Evolutionary conservation across 2,329 filamentous ascomycete species (phyloP).

Genomic region (Ambrosiella xylebori): DNA sequence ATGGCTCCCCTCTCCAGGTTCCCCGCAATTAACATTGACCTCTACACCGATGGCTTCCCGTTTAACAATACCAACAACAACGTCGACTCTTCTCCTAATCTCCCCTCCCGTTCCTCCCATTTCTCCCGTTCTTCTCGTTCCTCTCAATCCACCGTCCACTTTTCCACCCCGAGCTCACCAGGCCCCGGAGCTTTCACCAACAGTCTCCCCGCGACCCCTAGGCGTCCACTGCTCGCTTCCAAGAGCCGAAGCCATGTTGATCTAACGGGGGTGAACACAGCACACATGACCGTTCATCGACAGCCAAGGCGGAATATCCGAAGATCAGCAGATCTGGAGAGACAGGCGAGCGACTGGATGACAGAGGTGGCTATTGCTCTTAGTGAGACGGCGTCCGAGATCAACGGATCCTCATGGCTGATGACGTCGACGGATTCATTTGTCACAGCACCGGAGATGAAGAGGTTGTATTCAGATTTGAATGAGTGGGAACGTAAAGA

Average conservation of each 20-base stretch:
- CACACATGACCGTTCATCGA: not conserved
- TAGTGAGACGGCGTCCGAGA: conserved; percentile 44
- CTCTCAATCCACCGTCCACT: conserved; percentile 22
- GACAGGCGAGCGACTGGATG: conserved; percentile 45
- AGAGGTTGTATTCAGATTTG: conserved; percentile 25
- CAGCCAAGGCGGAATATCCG: not conserved
- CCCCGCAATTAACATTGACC: conserved; percentile 31
- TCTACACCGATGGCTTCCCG: conserved; percentile 4
- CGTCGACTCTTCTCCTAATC: too few species aligned
- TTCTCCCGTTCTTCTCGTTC: conserved; percentile 25
- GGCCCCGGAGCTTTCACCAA: not conserved
- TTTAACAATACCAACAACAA: not conserved
- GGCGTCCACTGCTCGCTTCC: conserved; percentile 21
- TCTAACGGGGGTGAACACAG: not conserved
- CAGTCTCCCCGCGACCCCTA: conserved; percentile 25
- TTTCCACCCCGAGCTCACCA: conserved; percentile 35
- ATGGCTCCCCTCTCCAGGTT: conserved; percentile 49
- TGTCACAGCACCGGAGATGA: not conserved
- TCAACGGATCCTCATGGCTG: conserved; percentile 53
- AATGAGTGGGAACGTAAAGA: conserved; percentile 27
- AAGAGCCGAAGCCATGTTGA: conserved; percentile 50
- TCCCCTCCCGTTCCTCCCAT: not conserved
- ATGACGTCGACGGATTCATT: conserved; percentile 31
- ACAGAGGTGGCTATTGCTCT: conserved; percentile 45
- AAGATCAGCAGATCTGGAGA: conserved; percentile 19